phyloP scores from a whole-genome alignment of 2,329 filamentous ascomycete genomes.

The Penicillium palitans region DNA sequence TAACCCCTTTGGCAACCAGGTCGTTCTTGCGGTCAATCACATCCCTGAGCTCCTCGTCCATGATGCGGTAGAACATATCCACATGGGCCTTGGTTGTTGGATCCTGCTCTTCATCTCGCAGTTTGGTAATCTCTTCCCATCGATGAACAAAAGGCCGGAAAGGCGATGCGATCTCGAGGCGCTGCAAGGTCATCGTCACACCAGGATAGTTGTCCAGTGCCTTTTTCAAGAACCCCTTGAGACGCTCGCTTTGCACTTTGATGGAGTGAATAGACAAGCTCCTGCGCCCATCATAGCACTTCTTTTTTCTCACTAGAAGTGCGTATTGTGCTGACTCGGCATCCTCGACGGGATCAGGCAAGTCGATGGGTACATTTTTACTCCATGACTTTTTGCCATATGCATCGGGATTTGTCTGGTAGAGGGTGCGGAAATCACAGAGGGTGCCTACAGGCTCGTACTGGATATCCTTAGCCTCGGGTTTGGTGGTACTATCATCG shows the following conservation, averaged over 20 bases:
- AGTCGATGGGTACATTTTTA: slow-evolving; percentile 55
- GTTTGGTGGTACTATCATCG: neutral
- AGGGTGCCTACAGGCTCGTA: slow-evolving; percentile 32
- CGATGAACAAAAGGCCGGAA: slow-evolving; percentile 67
- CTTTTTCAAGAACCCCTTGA: slow-evolving; percentile 58
- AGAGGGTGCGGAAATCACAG: slow-evolving; percentile 50
- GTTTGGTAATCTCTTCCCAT: slow-evolving; percentile 54
- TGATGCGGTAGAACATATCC: slow-evolving; percentile 48
- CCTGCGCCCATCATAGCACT: slow-evolving; percentile 60
- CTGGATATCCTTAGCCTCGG: neutral
- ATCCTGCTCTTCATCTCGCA: slow-evolving; percentile 47
- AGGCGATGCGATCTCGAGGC: slow-evolving; percentile 60
- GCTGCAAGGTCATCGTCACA: slow-evolving; percentile 59
- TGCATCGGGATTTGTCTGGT: slow-evolving; percentile 53
- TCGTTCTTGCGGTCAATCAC: slow-evolving; percentile 54
- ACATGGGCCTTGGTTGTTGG: slow-evolving; percentile 50
- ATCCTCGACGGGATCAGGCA: slow-evolving; percentile 60
- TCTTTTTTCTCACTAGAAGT: slow-evolving; percentile 59
- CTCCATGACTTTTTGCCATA: slow-evolving; percentile 57
- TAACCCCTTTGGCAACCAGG: slow-evolving; percentile 54
- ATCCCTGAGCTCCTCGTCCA: slow-evolving; percentile 55
- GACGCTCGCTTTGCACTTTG: slow-evolving; percentile 61
- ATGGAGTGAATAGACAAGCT: slow-evolving; percentile 63
- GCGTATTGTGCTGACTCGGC: slow-evolving; percentile 63
- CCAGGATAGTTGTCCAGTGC: slow-evolving; percentile 62